phyloP scores from a whole-genome alignment of 768 basidiomycete species.

The Rhizopogon vesiculosus region DNA sequence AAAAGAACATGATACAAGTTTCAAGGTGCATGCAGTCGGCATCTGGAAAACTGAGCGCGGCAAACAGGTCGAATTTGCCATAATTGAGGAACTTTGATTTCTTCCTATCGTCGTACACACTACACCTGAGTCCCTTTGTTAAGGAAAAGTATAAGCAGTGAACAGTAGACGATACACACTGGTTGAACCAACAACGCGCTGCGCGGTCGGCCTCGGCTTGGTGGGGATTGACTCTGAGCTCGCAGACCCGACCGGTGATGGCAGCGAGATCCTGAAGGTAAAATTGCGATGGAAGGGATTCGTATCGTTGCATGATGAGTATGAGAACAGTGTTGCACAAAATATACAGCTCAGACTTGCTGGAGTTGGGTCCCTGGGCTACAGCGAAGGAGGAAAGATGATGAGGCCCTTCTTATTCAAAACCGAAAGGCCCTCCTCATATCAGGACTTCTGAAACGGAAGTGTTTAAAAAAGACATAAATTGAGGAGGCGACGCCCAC shows the following conservation, averaged over 20 bases:
- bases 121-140: conserved; percentile 14
- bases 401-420: conserved; percentile 24
- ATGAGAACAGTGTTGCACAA: conserved; percentile 8
- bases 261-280: conserved; percentile 30
- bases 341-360: conserved; percentile 23
- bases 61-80: conserved; percentile 34
- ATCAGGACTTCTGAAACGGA: conserved; percentile 17
- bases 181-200: conserved; percentile 30
- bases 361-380: conserved; percentile 12
- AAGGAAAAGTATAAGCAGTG: neutral
- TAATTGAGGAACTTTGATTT: conserved; percentile 31
- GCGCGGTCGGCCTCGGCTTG: conserved; percentile 29
- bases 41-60: conserved; percentile 34
- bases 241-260: conserved; percentile 31
- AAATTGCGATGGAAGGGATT: conserved; percentile 29
- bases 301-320: conserved; percentile 23
- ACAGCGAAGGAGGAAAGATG: conserved; percentile 4
- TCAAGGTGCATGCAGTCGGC: conserved; percentile 29
- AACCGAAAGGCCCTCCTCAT: conserved; percentile 13
- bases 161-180: conserved; percentile 11
- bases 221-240: conserved; percentile 27
- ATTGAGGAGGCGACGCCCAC: conserved; percentile 19
- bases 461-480: conserved; percentile 20
- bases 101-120: conserved; percentile 31
- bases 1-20: conserved; percentile 33